These are phyloP conservation scores for Bolboschoenus planiculmis DNA, from an alignment of 176 grass and related monocot genomes.

Conservation along the genomic window DNA sequence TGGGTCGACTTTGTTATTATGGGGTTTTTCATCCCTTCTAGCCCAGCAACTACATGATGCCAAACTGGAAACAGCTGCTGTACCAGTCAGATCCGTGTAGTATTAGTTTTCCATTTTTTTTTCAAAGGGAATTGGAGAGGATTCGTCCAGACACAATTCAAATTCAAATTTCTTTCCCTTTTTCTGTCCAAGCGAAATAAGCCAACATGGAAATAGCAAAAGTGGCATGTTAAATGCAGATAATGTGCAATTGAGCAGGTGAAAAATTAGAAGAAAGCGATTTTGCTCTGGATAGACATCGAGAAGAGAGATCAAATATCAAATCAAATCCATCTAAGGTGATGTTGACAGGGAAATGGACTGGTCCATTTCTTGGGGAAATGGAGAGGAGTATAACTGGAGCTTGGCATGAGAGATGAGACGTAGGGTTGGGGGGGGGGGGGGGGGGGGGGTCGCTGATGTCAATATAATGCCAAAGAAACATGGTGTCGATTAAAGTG, in stretches of 20 bases:
- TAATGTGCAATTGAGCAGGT: neutral
- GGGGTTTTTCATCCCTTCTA: neutral
- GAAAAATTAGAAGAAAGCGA: neutral
- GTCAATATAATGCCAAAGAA: constrained; percentile 7
- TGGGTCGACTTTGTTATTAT: neutral
- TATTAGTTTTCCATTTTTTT: neutral
- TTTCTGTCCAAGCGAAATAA: neutral
- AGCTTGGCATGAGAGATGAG: constrained; percentile 5
- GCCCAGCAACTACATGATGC: neutral
- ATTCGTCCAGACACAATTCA: neutral
- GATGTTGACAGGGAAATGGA: neutral
- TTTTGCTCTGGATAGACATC: neutral
- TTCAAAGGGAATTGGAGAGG: neutral
- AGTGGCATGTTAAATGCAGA: neutral
- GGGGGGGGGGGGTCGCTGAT: neutral
- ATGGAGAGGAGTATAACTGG: neutral
- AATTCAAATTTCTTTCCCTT: neutral
- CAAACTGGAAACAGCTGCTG: neutral
- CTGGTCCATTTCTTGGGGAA: neutral
- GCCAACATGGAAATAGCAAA: neutral
- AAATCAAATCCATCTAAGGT: neutral
- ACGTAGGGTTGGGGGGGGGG: too few relatives aligned
- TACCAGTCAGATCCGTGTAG: neutral
- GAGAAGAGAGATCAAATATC: too few relatives aligned
- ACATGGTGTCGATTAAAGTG: constrained; percentile 11